Evolutionary conservation across 1,139 yeast genomes (phyloP).

Genomic region (Lodderomyces metapsilosis): DNA sequence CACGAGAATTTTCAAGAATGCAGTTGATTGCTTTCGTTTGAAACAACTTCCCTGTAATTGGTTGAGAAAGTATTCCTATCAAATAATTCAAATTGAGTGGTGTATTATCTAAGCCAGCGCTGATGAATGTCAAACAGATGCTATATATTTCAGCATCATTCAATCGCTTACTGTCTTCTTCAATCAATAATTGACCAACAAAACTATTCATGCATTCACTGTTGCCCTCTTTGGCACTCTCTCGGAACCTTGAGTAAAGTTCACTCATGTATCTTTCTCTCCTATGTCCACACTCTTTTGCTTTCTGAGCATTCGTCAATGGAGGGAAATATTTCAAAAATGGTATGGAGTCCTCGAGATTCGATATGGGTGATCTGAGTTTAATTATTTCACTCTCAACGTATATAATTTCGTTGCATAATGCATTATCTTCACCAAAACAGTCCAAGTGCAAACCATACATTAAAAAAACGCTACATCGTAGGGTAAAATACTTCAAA

Average conservation of each 20-base stretch:
- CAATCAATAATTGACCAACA: constrained; percentile 40
- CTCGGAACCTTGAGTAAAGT: constrained; percentile 22
- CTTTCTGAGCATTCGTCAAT: constrained; percentile 31
- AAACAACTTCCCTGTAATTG: constrained; percentile 38
- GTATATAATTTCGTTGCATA: constrained; percentile 54
- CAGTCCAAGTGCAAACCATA: constrained; percentile 59
- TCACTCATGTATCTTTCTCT: constrained; percentile 56
- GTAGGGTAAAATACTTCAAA: constrained; percentile 54
- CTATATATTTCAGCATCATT: constrained; percentile 51
- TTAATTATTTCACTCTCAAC: constrained; percentile 67
- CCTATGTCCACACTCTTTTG: constrained; percentile 29
- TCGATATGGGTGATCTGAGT: constrained; percentile 62
- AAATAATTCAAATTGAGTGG: constrained; percentile 63
- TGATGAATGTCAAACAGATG: constrained; percentile 70
- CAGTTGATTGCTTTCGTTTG: constrained; percentile 43
- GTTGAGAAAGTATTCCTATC: constrained; percentile 59
- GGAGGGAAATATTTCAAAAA: constrained; percentile 36
- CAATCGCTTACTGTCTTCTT: constrained; percentile 17
- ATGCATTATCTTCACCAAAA: constrained; percentile 31
- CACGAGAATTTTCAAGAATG: constrained; percentile 30
- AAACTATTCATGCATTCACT: constrained; percentile 30
- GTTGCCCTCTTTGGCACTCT: constrained; percentile 10
- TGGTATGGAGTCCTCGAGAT: constrained; percentile 63
- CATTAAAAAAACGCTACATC: constrained; percentile 55
- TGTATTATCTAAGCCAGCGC: constrained; percentile 77